phyloP scores from a whole-genome alignment of 1,139 yeast genomes.

The Pichia norvegensis region DNA sequence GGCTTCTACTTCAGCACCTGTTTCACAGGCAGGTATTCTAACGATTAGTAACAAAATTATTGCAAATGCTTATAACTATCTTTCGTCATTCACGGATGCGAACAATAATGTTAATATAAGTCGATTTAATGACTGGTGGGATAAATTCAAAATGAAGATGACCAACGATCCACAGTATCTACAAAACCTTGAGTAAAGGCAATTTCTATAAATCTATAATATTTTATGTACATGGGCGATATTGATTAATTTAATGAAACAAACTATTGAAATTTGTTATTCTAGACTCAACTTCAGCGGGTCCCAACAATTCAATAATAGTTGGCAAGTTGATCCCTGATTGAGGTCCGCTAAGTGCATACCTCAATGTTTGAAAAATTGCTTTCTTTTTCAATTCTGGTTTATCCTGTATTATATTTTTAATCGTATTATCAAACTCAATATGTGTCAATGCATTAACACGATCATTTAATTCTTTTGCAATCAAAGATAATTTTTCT shows the following conservation, averaged over 20 bases:
- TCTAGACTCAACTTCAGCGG: constrained; percentile 35
- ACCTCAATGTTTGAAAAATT: constrained; percentile 56
- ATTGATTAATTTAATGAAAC: constrained; percentile 4
- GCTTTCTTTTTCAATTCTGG: constrained; percentile 12
- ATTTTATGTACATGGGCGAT: constrained; percentile 5
- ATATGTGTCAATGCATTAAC: constrained; percentile 5
- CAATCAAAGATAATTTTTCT: constrained; percentile 2
- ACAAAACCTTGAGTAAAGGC: constrained; percentile 33
- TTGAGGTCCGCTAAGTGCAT: constrained; percentile 63
- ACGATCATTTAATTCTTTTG: constrained; percentile 2
- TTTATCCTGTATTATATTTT: constrained; percentile 2
- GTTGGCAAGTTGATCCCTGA: constrained; percentile 67
- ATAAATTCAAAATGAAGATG: constrained; percentile 68
- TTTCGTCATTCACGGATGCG: constrained; percentile 74
- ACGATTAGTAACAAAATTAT: constrained; percentile 77
- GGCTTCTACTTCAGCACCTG: background rate
- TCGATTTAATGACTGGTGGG: constrained; percentile 95
- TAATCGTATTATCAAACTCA: constrained; percentile 10
- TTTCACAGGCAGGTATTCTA: constrained; percentile 18
- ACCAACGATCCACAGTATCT: constrained; percentile 77
- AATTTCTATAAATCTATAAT: constrained; percentile 2
- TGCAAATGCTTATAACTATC: constrained; percentile 81
- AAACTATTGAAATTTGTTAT: constrained; percentile 26
- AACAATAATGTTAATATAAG: constrained; percentile 80
- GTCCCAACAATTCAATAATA: constrained; percentile 51